Conservation (phyloP, 139 green algal genomes). For the Chlorella sorokiniana region DNA sequence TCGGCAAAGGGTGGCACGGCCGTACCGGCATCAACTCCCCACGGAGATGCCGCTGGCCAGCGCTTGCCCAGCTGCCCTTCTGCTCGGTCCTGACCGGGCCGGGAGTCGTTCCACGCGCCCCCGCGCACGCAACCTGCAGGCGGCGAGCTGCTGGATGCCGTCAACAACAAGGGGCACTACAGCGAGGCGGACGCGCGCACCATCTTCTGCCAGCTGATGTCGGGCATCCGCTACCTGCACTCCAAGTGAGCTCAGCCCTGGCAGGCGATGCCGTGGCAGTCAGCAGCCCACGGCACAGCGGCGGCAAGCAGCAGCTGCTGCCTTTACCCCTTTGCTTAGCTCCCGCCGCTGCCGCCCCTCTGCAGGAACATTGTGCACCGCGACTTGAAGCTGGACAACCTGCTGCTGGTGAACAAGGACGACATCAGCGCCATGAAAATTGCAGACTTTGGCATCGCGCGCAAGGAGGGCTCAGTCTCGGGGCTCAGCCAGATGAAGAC, state of each 20-base stretch:
- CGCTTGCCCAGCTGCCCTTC: too few species aligned
- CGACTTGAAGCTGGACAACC: constrained; percentile 95
- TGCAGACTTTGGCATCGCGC: constrained; percentile 90
- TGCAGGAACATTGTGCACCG: constrained; percentile 75
- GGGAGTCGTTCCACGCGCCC: too few species aligned
- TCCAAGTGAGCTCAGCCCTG: constrained; percentile 41
- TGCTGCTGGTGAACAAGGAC: constrained; percentile 73
- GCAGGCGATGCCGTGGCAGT: too few species aligned
- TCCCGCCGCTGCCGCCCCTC: neutral
- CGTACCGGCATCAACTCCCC: too few species aligned
- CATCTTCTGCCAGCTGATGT: constrained; percentile 79
- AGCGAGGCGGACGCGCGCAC: constrained; percentile 73
- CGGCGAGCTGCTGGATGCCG: constrained; percentile 83
- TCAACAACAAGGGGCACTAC: constrained; percentile 74
- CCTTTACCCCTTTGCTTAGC: neutral
- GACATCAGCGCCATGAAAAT: constrained; percentile 75
- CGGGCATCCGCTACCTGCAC: constrained; percentile 85
- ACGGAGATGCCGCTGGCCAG: too few species aligned
- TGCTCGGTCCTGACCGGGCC: too few species aligned
- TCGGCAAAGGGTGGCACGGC: neutral
- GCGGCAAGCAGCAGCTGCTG: neutral
- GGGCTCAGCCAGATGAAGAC: constrained; percentile 66
- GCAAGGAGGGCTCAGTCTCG: constrained; percentile 41
- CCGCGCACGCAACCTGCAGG: constrained; percentile 34
- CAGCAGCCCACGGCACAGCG: too few species aligned